These are phyloP conservation scores for Bjerkandera adusta DNA, from an alignment of 1,284 basidiomycete genomes.

Conservation along the genomic window DNA sequence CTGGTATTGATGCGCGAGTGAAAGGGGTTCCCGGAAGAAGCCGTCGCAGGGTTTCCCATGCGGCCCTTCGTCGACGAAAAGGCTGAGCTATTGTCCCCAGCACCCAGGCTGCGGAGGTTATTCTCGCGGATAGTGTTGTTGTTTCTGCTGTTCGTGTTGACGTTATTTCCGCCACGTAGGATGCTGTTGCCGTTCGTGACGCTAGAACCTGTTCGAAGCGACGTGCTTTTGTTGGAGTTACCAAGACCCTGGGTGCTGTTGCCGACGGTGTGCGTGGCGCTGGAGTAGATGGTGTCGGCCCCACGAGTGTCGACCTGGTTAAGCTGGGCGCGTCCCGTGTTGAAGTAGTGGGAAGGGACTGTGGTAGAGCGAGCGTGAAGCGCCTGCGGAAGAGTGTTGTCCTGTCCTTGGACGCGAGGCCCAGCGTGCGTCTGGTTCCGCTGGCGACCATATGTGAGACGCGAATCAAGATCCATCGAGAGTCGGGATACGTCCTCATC, in stretches of 20 bases:
- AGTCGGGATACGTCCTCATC: conserved; percentile 9
- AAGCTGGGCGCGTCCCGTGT: conserved; percentile 9
- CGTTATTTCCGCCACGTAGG: conserved; percentile 7
- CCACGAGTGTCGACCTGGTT: conserved; percentile 1
- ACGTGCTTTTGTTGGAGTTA: conserved; percentile 5
- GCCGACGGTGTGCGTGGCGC: not conserved
- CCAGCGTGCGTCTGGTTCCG: conserved; percentile 29
- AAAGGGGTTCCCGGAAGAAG: conserved; percentile 5
- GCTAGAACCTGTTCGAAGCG: conserved; percentile 11
- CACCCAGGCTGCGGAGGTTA: not conserved
- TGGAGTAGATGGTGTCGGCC: conserved; percentile 5
- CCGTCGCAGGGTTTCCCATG: not conserved
- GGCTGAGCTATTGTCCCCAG: conserved; percentile 7
- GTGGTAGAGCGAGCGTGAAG: conserved; percentile 28
- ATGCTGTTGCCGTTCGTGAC: conserved; percentile 6
- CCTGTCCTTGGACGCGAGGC: conserved; percentile 16
- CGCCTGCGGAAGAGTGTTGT: conserved; percentile 16
- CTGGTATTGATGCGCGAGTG: conserved; percentile 11
- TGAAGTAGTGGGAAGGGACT: conserved; percentile 26
- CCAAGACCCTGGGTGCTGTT: conserved; percentile 1
- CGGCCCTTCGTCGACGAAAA: not conserved
- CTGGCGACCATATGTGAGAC: conserved; percentile 20
- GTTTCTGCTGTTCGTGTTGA: conserved; percentile 1
- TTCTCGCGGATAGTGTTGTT: conserved; percentile 14
- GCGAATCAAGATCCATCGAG: conserved; percentile 18